phyloP scores from a whole-genome alignment of 768 basidiomycete species.

The Amanita jacksonii region DNA sequence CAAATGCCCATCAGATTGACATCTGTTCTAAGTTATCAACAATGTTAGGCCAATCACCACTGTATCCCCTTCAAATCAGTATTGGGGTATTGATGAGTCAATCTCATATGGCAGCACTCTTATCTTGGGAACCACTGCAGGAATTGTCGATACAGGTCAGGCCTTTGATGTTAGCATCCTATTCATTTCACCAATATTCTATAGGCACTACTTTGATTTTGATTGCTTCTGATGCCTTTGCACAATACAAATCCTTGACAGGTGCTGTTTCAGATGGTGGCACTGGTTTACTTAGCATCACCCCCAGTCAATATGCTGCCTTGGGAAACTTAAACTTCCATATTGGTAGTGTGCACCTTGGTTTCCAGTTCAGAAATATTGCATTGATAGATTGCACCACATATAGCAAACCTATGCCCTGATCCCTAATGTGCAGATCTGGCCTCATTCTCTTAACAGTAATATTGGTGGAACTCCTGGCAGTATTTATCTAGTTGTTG shows the following conservation, averaged over 20 bases:
- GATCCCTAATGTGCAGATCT: slow-evolving; percentile 59
- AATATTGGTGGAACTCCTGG: slow-evolving; percentile 41
- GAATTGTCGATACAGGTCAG: slow-evolving; percentile 39
- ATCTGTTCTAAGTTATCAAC: background rate
- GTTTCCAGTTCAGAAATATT: slow-evolving; percentile 10
- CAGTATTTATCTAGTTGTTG: no score
- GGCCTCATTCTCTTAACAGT: slow-evolving; percentile 52
- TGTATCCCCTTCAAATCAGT: slow-evolving; percentile 34
- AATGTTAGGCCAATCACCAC: slow-evolving; percentile 30
- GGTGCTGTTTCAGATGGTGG: slow-evolving; percentile 29
- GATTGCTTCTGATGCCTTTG: slow-evolving; percentile 37
- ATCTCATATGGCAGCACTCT: slow-evolving; percentile 39
- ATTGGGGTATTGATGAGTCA: slow-evolving; percentile 55
- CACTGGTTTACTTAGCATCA: slow-evolving; percentile 46
- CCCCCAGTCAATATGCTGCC: slow-evolving; percentile 35
- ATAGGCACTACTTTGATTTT: slow-evolving; percentile 49
- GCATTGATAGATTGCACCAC: slow-evolving; percentile 20
- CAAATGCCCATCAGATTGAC: slow-evolving; percentile 6
- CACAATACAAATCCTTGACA: slow-evolving; percentile 32
- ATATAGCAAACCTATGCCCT: slow-evolving; percentile 39
- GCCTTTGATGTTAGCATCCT: background rate
- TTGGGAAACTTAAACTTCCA: slow-evolving; percentile 50
- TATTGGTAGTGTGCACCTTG: slow-evolving; percentile 33
- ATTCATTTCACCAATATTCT: slow-evolving; percentile 5
- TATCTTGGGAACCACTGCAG: slow-evolving; percentile 36